Base-by-base conservation (phyloP, 2,329 filamentous ascomycete genomes). In the Epichloe baconii region DNA sequence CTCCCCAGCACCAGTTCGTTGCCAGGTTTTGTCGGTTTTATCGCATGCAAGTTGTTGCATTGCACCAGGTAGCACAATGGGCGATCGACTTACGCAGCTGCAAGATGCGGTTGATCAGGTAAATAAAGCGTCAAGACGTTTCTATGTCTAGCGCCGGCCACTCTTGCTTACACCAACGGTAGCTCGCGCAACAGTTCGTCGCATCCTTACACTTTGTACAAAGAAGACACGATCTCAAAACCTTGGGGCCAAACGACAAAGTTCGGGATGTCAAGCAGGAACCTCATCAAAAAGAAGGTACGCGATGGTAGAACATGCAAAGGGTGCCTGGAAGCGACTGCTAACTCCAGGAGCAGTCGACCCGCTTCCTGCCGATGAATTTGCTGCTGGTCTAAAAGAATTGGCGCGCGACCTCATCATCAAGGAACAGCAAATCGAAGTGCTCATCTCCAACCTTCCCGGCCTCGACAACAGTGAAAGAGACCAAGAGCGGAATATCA, bases 71-170 rank as follows among this genome's bases (percentile, higher is more conserved):
- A 15, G 17, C 55, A 67, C 56, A 6, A 88, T 88, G 82, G 77
- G 78, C 31, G 88, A 94, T 64, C 76, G 84, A 55, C 75, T 94
- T 52, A 91, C 88, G 1, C 87, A 93, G 66, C 74, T 93, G 52
- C 88, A 94, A 68, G 86, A 93, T 71, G 83, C 86, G 66, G 79
- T 91, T 54, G 87, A 93, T 62, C 82, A 89, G 76, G 86, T 87
- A 70, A 36, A 19, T 43, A 7, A 15, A 21, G 19, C 8, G 11
- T 38, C 26, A 10, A 5, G 40, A 21, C 40, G 12, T 36, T 67
- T 26, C 34, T 6, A 5, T 40, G 5, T 34, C 11, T 7, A 19
- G 3, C 48, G 5, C 14, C 31, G 14, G 10, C 19, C 31, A 4
- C 5, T 37, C 5, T 37, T 48, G 48, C 46, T 53, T 43, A 48